Evolutionary conservation across 345 rosid species (phyloP).

Genomic region (Physaria fendleri): DNA sequence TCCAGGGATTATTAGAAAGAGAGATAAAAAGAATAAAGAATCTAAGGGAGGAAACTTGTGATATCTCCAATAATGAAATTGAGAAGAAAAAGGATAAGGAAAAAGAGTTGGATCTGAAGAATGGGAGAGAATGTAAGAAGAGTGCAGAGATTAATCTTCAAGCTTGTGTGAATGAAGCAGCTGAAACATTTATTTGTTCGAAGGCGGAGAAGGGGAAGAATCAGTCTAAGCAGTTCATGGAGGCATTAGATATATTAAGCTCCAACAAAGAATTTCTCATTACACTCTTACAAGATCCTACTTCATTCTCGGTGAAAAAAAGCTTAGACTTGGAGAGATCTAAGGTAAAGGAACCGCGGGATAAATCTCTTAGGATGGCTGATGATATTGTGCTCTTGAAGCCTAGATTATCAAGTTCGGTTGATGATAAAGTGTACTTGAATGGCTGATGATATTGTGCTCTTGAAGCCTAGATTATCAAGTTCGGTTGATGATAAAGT

Average conservation of each 20-base stretch:
- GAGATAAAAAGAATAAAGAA: conserved; percentile 20
- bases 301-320: conserved; percentile 54
- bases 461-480: conserved; percentile 43
- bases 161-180: conserved; percentile 43
- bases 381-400: conserved; percentile 41
- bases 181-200: conserved; percentile 51
- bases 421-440: conserved; percentile 34
- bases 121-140: conserved; percentile 14
- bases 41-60: conserved; percentile 15
- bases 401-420: conserved; percentile 35
- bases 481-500: conserved; percentile 30
- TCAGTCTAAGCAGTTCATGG: conserved; percentile 61
- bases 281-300: conserved; percentile 67
- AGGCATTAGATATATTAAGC: conserved; percentile 55
- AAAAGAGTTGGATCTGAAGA: conserved; percentile 19
- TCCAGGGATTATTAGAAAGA: conserved; percentile 25
- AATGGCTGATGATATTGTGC: conserved; percentile 39
- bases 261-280: conserved; percentile 64
- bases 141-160: conserved; percentile 40
- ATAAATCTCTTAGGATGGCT: conserved; percentile 1
- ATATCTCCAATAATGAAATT: background rate
- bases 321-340: conserved; percentile 46
- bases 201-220: conserved; percentile 32
- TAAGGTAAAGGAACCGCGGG: conserved; percentile 22
- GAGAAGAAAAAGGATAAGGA: conserved; percentile 20